These are phyloP conservation scores for Candida vartiovaarae DNA, from an alignment of 805 yeast species.

Conservation along the genomic window DNA sequence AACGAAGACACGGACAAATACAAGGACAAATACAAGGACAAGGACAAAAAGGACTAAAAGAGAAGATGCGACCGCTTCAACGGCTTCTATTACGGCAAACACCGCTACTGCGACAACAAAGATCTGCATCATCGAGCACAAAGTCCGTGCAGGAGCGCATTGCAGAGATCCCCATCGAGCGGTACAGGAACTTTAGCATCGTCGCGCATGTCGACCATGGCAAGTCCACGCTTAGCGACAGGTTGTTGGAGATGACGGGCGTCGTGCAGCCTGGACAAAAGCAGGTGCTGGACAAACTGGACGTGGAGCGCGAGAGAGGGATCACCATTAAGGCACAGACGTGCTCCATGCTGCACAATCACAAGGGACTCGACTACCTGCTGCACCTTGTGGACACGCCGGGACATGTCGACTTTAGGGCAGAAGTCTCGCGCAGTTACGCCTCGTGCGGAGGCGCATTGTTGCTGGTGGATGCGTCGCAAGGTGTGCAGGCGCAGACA, in stretches of 20 bases:
- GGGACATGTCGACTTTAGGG: constrained; percentile 94
- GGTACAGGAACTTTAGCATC: constrained; percentile 85
- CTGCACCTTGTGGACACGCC: constrained; percentile 94
- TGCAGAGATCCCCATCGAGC: constrained; percentile 69
- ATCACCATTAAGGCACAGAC: constrained; percentile 97
- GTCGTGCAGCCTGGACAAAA: constrained; percentile 78
- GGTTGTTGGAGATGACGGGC: constrained; percentile 81
- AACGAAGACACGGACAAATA: background rate
- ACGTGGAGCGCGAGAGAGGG: constrained; percentile 94
- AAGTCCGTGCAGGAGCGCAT: constrained; percentile 46
- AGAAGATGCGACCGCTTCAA: no score
- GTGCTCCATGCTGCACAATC: constrained; percentile 80
- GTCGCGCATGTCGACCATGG: constrained; percentile 95
- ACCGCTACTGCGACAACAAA: background rate
- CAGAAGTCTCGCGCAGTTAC: constrained; percentile 89
- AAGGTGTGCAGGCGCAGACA: constrained; percentile 96
- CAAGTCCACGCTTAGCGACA: constrained; percentile 83
- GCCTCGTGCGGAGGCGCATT: constrained; percentile 96
- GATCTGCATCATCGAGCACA: background rate
- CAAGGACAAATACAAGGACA: background rate
- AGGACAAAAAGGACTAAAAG: no score
- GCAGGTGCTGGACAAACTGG: constrained; percentile 85
- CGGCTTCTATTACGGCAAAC: background rate
- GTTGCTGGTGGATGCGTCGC: constrained; percentile 85
- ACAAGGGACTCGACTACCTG: constrained; percentile 64